These are phyloP conservation scores for Thraustochytrium sp. DNA, from an alignment of 352 stramenopile species.

Conservation along the genomic window DNA sequence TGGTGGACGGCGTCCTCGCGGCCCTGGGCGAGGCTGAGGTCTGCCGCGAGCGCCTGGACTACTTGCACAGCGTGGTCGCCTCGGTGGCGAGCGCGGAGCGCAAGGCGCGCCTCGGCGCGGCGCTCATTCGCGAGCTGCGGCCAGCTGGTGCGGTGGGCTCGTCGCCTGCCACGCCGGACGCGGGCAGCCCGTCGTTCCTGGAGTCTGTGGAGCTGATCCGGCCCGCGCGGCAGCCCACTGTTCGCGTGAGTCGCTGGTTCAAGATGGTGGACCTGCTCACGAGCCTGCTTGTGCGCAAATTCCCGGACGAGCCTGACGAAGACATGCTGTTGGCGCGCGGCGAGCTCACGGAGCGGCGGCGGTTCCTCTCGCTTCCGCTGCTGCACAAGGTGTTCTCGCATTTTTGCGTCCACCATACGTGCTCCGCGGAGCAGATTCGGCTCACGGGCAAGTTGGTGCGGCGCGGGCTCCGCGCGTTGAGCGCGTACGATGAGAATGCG, in stretches of 20 bases:
- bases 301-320: slow-evolving; percentile 16
- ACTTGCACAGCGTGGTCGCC: slow-evolving; percentile 14
- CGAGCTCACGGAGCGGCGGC: neutral
- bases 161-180: neutral
- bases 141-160: neutral
- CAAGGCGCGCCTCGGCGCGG: neutral
- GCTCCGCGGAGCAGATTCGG: slow-evolving; percentile 38
- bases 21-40: neutral
- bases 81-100: neutral
- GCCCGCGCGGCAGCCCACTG: neutral
- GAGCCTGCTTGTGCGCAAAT: slow-evolving; percentile 36
- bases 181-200: neutral
- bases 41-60: slow-evolving; percentile 26
- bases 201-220: slow-evolving; percentile 23
- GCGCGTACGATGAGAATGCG: neutral
- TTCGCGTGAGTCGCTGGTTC: slow-evolving; percentile 9
- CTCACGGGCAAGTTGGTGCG: slow-evolving; percentile 35
- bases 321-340: neutral
- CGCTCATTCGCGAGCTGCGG: neutral
- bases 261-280: slow-evolving; percentile 24
- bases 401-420: slow-evolving; percentile 44
- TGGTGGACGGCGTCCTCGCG: slow-evolving; percentile 9
- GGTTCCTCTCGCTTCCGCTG: neutral
- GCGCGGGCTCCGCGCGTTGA: slow-evolving; percentile 8
- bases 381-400: slow-evolving; percentile 43